Conservation (phyloP, 345 rosid species). For the Corchorus capsularis region DNA sequence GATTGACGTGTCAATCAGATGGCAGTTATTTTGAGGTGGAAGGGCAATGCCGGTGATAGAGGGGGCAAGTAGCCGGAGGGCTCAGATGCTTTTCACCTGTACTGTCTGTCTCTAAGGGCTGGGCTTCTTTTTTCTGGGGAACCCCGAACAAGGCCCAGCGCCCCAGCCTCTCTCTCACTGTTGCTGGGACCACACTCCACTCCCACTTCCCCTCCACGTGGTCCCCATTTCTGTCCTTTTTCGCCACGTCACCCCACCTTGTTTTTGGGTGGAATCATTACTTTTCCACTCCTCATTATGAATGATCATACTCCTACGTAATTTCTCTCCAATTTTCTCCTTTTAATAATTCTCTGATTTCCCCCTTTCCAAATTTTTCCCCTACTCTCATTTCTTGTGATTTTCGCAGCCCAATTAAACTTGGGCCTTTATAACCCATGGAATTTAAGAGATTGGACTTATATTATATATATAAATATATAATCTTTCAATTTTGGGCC, state of each 20-base stretch:
- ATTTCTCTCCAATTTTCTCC: neutral
- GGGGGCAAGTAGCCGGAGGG: constrained; percentile 50
- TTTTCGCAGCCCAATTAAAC: no score
- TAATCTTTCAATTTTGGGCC: no score
- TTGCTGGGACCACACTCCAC: constrained; percentile 11
- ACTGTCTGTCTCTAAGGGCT: neutral
- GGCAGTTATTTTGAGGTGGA: constrained; percentile 35
- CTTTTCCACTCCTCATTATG: constrained; percentile 16
- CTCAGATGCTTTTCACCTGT: constrained; percentile 31
- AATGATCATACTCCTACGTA: constrained; percentile 37
- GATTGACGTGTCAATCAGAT: constrained; percentile 32
- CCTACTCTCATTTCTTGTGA: no score
- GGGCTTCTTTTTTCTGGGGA: neutral
- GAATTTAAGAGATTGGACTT: no score
- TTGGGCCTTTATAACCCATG: no score
- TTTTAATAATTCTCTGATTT: no score
- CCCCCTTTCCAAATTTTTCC: neutral
- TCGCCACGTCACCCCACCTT: constrained; percentile 36
- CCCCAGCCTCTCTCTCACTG: neutral
- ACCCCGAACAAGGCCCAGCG: neutral
- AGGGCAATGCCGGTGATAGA: constrained; percentile 27
- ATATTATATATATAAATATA: no score
- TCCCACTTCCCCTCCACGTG: neutral
- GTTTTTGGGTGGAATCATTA: constrained; percentile 32
- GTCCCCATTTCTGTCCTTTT: neutral